These are phyloP conservation scores for Blechomonas ayalai DNA, from an alignment of 208 protist genomes.

Conservation along the genomic window DNA sequence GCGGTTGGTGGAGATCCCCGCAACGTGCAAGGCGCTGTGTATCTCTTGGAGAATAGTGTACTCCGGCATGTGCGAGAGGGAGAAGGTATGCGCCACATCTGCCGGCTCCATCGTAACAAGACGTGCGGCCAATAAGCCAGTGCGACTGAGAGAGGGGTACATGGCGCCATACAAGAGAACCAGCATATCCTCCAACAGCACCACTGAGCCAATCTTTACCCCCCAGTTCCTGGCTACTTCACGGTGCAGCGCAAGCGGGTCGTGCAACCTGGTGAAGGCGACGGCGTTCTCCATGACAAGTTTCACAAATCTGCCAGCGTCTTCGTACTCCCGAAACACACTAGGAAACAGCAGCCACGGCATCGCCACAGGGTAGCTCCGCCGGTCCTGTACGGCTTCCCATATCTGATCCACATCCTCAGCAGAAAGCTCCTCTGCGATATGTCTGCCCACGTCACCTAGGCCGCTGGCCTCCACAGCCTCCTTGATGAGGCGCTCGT, in stretches of 20 bases:
- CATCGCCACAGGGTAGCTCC: constrained; percentile 30
- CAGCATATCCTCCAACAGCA: constrained; percentile 68
- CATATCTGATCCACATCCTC: constrained; percentile 75
- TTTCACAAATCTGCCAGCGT: constrained; percentile 53
- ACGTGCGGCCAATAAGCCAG: constrained; percentile 56
- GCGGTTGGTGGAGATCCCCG: constrained; percentile 7
- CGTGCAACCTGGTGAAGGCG: constrained; percentile 26
- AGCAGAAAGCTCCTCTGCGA: constrained; percentile 51
- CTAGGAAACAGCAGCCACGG: constrained; percentile 44
- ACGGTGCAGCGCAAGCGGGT: constrained; percentile 47
- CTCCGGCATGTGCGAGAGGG: constrained; percentile 24
- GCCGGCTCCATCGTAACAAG: constrained; percentile 72
- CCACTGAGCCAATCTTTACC: constrained; percentile 67
- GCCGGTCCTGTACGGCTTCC: constrained; percentile 38
- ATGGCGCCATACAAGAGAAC: constrained; percentile 29
- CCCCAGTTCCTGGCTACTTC: constrained; percentile 78
- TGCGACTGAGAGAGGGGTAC: constrained; percentile 53
- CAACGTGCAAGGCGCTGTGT: constrained; percentile 62
- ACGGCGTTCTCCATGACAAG: constrained; percentile 59
- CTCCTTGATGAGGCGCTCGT: constrained; percentile 28
- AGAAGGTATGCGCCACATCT: constrained; percentile 69
- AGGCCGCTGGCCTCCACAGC: constrained; percentile 27
- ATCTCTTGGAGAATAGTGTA: constrained; percentile 65
- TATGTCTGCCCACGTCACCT: constrained; percentile 21
- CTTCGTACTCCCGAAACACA: constrained; percentile 58